Percentiles rank a stretch among this genome's conserved stretches.
Conservation (phyloP, 352 stramenopile species). For the Hyaloperonospora brassicae region DNA sequence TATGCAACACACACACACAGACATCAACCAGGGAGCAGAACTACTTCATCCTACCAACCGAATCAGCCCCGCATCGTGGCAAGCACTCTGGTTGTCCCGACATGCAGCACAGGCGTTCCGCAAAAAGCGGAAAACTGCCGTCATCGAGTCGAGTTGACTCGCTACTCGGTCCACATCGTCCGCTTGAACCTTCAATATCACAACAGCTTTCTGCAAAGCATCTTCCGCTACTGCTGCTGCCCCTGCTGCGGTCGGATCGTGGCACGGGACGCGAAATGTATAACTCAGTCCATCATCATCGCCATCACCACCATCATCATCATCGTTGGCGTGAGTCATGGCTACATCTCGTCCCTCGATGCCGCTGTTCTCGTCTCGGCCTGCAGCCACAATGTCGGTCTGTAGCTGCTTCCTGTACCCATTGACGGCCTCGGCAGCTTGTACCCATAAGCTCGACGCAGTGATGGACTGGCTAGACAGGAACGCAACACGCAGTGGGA, state of each 20-base stretch:
- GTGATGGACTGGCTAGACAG: slow-evolving; percentile 17
- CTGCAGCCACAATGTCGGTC: background rate
- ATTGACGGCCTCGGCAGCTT: slow-evolving; percentile 12
- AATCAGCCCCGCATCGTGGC: slow-evolving; percentile 19
- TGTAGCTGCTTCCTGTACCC: slow-evolving; percentile 11
- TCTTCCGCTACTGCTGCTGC: slow-evolving; percentile 11
- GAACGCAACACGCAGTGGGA: background rate
- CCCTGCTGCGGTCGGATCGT: slow-evolving; percentile 13
- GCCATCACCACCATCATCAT: slow-evolving; percentile 18
- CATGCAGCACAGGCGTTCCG: slow-evolving; percentile 58
- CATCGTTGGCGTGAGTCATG: too few species aligned
- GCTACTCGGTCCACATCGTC: slow-evolving; percentile 6
- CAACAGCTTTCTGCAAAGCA: slow-evolving; percentile 24
- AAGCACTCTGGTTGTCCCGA: slow-evolving; percentile 42
- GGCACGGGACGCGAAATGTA: slow-evolving; percentile 44
- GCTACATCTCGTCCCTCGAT: slow-evolving; percentile 15
- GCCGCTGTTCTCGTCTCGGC: background rate
- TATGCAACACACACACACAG: too few species aligned
- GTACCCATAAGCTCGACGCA: slow-evolving; percentile 14
- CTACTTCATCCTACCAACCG: slow-evolving; percentile 7
- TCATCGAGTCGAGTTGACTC: slow-evolving; percentile 18
- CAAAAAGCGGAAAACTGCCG: slow-evolving; percentile 55
- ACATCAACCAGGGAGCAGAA: too few species aligned
- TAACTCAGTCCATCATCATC: slow-evolving; percentile 68
- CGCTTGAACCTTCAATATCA: slow-evolving; percentile 26